Base-by-base conservation (phyloP, 805 yeast genomes). In the Saccharomyces kudriavzevii region DNA sequence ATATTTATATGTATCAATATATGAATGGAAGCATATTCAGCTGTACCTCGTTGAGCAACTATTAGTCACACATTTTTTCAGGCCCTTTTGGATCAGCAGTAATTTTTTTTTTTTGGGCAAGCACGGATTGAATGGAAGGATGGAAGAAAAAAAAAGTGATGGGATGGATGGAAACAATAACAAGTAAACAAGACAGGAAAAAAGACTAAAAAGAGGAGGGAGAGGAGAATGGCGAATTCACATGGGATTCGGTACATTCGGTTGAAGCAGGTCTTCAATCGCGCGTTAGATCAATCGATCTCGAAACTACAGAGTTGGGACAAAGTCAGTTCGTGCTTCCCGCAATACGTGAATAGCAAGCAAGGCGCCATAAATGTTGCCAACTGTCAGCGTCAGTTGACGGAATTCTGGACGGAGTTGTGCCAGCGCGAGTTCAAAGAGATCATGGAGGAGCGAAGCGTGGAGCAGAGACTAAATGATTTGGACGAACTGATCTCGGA, bases 231-330 rank as follows among this genome's bases (percentile, higher is more conserved):
- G 25, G 45, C 20, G 20, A 47, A 14, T 20, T 14, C 30, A 49
- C 56, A 61, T 22, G 60, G 58, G 46, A 73, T 83, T 9, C 69
- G 88, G 47, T 81, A 70, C 56, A 72, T 74, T 29, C 69, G 85
- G 45, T 71, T 83, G 46, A 68, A 71, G 51, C 74, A 77, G 52
- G 81, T 82, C 5, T 75, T 80, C 51, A 70, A 73, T 27, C 74
- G 79, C 54, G 85, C 87, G 0, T 70, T 83, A 27, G 77, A 77
- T 27, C 82, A 79, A 59, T 75, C 82, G 2, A 74, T 81, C 40
- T 51, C 56, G 4, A 77, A 74, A 57, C 72, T 81, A 45, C 70
- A 81, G 43, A 73, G 76, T 25, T 67, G 74, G 53, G 85, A 82
- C 13, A 79, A 79, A 55, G 64, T 83, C 25, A 67, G 72, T 50